Conservation (phyloP, 1,284 basidiomycete genomes). For the Papiliotrema fonsecae region DNA sequence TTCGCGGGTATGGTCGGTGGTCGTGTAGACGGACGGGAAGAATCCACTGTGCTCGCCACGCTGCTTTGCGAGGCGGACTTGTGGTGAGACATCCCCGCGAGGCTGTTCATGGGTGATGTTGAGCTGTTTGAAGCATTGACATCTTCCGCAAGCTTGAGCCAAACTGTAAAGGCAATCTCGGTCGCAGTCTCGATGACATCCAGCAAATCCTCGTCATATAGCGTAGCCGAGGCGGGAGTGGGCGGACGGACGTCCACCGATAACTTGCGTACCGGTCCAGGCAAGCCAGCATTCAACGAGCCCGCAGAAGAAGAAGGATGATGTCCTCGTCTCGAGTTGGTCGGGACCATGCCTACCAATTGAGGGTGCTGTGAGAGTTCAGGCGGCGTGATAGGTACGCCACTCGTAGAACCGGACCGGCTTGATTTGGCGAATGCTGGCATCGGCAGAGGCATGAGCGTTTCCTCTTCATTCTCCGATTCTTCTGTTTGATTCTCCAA, state of each 20-base stretch:
- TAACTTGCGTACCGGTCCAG: slow-evolving; percentile 25
- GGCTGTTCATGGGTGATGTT: slow-evolving; percentile 9
- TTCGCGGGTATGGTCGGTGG: slow-evolving; percentile 31
- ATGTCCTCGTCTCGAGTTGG: slow-evolving; percentile 19
- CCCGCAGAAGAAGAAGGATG: slow-evolving; percentile 33
- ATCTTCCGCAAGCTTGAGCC: slow-evolving; percentile 50
- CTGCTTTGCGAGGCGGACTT: slow-evolving; percentile 19
- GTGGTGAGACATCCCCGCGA: too few species aligned
- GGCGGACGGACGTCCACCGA: slow-evolving; percentile 44
- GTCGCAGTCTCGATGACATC: slow-evolving; percentile 51
- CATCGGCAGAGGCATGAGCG: slow-evolving; percentile 4
- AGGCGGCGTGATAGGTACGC: slow-evolving; percentile 7
- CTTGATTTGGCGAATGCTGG: slow-evolving; percentile 4
- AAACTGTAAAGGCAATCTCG: slow-evolving; percentile 49
- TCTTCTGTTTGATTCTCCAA: slow-evolving; percentile 18
- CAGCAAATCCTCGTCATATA: slow-evolving; percentile 50
- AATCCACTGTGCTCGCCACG: slow-evolving; percentile 6
- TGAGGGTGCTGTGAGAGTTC: slow-evolving; percentile 11
- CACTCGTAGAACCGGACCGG: not conserved
- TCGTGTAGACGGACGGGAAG: slow-evolving; percentile 13
- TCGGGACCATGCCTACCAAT: slow-evolving; percentile 17
- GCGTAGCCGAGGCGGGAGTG: slow-evolving; percentile 42
- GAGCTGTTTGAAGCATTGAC: slow-evolving; percentile 30
- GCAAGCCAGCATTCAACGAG: slow-evolving; percentile 14
- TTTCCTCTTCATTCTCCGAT: slow-evolving; percentile 15